These are phyloP conservation scores for Wickerhamomyces strasburgensis DNA, from an alignment of 805 yeast species.

Conservation along the genomic window DNA sequence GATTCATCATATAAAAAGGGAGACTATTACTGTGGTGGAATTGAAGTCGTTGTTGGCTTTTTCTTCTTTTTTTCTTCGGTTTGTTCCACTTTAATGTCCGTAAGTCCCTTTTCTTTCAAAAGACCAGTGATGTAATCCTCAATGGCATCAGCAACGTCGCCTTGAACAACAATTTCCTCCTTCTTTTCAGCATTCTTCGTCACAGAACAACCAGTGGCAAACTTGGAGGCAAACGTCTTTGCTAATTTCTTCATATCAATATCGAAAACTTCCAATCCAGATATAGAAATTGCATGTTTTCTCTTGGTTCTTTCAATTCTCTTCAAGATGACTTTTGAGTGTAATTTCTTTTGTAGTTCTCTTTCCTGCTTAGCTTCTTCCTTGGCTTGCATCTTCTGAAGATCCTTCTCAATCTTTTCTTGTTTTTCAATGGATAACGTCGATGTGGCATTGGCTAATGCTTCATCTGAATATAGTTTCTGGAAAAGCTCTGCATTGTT, in stretches of 20 bases:
- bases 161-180: constrained; percentile 89
- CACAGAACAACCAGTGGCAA: constrained; percentile 94
- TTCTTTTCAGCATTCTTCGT: constrained; percentile 86
- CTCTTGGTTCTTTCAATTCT: constrained; percentile 87
- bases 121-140: constrained; percentile 67
- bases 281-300: constrained; percentile 79
- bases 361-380: constrained; percentile 83
- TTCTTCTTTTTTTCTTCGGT: constrained; percentile 78
- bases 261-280: constrained; percentile 84
- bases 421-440: constrained; percentile 71
- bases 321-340: constrained; percentile 79
- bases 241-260: constrained; percentile 87
- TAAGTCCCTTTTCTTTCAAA: constrained; percentile 75
- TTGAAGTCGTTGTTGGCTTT: constrained; percentile 30
- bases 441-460: constrained; percentile 50
- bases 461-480: constrained; percentile 56
- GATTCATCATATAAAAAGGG: no score
- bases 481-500: constrained; percentile 52
- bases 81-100: constrained; percentile 84
- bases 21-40: constrained; percentile 9
- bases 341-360: constrained; percentile 69
- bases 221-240: constrained; percentile 87
- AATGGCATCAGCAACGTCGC: constrained; percentile 91
- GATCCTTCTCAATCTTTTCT: constrained; percentile 73
- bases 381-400: constrained; percentile 79